phyloP scores from a whole-genome alignment of 163 green algal genomes.

The Prototheca wickerhamii region DNA sequence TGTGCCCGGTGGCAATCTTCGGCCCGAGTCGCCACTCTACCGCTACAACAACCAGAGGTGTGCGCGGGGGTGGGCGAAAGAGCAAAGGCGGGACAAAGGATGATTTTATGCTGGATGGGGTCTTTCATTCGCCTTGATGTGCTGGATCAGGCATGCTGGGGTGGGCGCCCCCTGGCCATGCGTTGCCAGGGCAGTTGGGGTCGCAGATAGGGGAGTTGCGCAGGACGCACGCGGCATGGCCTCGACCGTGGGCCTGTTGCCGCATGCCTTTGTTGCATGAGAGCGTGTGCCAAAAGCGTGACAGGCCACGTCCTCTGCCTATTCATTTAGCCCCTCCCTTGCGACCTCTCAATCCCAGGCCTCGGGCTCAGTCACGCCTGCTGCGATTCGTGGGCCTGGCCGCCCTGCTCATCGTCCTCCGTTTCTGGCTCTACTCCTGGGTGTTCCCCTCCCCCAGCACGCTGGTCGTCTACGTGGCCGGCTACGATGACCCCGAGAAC shows the following conservation, averaged over 20 bases:
- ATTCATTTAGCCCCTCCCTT: background rate
- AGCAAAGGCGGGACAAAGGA: too few species aligned
- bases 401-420: background rate
- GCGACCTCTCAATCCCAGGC: background rate
- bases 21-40: background rate
- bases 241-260: too few species aligned
- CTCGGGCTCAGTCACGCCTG: background rate
- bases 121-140: too few species aligned
- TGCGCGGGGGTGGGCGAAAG: background rate
- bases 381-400: background rate
- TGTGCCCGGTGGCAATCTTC: background rate
- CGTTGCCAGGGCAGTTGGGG: too few species aligned
- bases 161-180: too few species aligned
- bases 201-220: too few species aligned
- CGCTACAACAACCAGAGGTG: background rate
- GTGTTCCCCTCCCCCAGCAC: background rate
- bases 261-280: too few species aligned
- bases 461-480: constrained; percentile 13
- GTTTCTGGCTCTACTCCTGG: background rate
- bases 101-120: too few species aligned
- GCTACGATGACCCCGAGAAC: constrained; percentile 10
- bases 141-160: too few species aligned
- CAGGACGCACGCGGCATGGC: too few species aligned
- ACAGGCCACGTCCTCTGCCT: background rate
- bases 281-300: background rate